Conservation (phyloP, 2,329 filamentous ascomycete species). For the Colletotrichum zoysiae region DNA sequence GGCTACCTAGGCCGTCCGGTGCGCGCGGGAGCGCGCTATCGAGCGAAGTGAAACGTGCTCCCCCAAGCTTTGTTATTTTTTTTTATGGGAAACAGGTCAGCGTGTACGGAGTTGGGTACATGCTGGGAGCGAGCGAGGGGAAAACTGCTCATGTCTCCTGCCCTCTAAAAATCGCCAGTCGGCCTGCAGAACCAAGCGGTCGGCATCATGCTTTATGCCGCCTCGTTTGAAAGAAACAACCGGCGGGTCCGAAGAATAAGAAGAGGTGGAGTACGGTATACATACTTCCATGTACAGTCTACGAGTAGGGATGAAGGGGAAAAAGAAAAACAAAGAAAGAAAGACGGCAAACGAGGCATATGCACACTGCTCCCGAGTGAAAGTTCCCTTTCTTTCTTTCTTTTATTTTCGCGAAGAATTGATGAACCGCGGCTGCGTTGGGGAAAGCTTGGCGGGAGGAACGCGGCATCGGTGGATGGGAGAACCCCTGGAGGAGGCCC, state of each 20-base stretch:
- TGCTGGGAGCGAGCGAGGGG: constrained; percentile 27
- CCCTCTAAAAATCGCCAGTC: neutral
- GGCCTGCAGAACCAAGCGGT: neutral
- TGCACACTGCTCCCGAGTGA: constrained; percentile 7
- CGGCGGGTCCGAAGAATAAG: constrained; percentile 18
- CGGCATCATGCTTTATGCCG: constrained; percentile 32
- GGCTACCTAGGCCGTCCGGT: neutral
- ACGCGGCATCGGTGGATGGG: constrained; percentile 26
- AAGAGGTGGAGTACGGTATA: neutral
- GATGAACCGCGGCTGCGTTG: constrained; percentile 29
- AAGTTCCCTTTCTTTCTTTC: neutral
- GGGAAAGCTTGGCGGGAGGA: constrained; percentile 29
- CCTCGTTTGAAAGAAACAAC: constrained; percentile 36
- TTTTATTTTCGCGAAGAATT: constrained; percentile 20
- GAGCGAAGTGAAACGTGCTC: constrained; percentile 31
- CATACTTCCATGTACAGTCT: neutral
- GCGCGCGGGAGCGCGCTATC: constrained; percentile 23
- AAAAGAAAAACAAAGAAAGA: too few relatives aligned
- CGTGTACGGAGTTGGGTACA: constrained; percentile 20
- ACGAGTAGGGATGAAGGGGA: neutral
- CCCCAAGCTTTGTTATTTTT: constrained; percentile 19
- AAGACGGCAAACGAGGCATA: neutral
- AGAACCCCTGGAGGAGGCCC: constrained; percentile 36
- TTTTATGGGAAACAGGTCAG: constrained; percentile 25
- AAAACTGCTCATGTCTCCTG: constrained; percentile 32